phyloP scores from a whole-genome alignment of 192 early-diverging fungal species.

The Podila minutissima region DNA sequence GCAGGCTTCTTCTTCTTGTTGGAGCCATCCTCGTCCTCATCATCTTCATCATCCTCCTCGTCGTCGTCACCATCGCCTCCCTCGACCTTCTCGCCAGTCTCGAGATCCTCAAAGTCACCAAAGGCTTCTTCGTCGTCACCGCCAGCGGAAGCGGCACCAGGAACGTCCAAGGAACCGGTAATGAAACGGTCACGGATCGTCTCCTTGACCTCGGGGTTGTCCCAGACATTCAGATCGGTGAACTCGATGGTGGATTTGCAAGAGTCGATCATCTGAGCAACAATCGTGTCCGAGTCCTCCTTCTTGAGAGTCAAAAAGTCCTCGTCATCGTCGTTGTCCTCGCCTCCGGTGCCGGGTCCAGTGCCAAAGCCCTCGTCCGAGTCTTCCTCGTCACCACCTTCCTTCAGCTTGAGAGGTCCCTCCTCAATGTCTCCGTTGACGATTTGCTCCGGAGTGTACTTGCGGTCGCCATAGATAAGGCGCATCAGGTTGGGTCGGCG shows the following conservation, averaged over 20 bases:
- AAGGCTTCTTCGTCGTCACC: conserved; percentile 69
- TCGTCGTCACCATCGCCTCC: conserved; percentile 39
- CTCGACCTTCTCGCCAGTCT: conserved; percentile 67
- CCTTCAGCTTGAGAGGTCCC: conserved; percentile 19
- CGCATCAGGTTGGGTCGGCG: conserved; percentile 89
- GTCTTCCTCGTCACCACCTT: conserved; percentile 44
- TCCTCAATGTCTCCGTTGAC: conserved; percentile 49
- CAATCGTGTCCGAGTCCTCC: conserved; percentile 25
- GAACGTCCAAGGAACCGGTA: conserved; percentile 67
- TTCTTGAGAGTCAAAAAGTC: conserved; percentile 69
- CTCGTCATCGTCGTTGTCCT: conserved; percentile 62
- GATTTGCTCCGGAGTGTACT: conserved; percentile 62
- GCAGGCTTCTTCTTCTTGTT: conserved; percentile 25
- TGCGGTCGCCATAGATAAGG: conserved; percentile 79
- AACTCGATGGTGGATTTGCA: conserved; percentile 67
- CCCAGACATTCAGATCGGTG: conserved; percentile 75
- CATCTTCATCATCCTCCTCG: conserved; percentile 37
- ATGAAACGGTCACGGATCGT: conserved; percentile 81
- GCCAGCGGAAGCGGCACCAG: conserved; percentile 52
- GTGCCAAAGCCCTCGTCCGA: conserved; percentile 56
- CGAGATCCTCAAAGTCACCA: conserved; percentile 86
- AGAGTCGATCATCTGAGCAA: conserved; percentile 69
- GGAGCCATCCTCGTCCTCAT: conserved; percentile 1
- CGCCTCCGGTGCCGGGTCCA: conserved; percentile 51
- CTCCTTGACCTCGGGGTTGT: conserved; percentile 71